Conservation (phyloP, 2,329 filamentous ascomycete species). For the Pleoardoris graminearum region DNA sequence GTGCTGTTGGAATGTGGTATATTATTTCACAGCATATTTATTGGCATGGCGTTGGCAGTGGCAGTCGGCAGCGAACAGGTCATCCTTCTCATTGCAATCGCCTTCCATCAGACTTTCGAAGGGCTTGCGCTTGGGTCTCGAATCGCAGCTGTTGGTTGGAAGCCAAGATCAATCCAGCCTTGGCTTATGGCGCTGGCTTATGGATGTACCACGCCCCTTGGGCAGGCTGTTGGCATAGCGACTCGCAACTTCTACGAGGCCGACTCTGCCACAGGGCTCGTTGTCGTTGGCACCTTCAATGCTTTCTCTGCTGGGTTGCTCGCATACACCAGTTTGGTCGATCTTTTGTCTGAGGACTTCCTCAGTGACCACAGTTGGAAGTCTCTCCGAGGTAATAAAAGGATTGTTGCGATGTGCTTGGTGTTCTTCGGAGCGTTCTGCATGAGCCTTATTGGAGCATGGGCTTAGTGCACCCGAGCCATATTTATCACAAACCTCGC, state of each 20-base stretch:
- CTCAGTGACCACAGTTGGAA: slow-evolving; percentile 74
- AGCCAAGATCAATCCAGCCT: slow-evolving; percentile 38
- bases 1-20: slow-evolving; percentile 62
- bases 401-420: slow-evolving; percentile 65
- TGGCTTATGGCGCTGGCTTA: slow-evolving; percentile 80
- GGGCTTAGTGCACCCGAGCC: slow-evolving; percentile 63
- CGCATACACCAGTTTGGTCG: slow-evolving; percentile 80
- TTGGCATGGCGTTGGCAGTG: slow-evolving; percentile 63
- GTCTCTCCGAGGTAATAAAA: slow-evolving; percentile 63
- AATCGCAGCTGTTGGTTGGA: slow-evolving; percentile 72
- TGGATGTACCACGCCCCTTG: slow-evolving; percentile 72
- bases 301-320: slow-evolving; percentile 79
- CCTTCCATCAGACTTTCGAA: slow-evolving; percentile 79
- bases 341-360: slow-evolving; percentile 84
- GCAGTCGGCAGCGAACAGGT: slow-evolving; percentile 57
- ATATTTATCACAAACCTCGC: too few relatives aligned
- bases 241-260: slow-evolving; percentile 82
- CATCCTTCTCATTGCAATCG: slow-evolving; percentile 62
- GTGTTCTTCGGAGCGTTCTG: slow-evolving; percentile 67
- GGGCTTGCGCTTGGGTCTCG: slow-evolving; percentile 82
- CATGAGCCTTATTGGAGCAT: slow-evolving; percentile 74
- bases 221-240: slow-evolving; percentile 78
- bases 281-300: slow-evolving; percentile 87
- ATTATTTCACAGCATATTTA: slow-evolving; percentile 66
- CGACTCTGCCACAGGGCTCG: slow-evolving; percentile 70